Evolutionary conservation across 75 land plant species (phyloP).

Genomic region (Adiantum capillusveneris): DNA sequence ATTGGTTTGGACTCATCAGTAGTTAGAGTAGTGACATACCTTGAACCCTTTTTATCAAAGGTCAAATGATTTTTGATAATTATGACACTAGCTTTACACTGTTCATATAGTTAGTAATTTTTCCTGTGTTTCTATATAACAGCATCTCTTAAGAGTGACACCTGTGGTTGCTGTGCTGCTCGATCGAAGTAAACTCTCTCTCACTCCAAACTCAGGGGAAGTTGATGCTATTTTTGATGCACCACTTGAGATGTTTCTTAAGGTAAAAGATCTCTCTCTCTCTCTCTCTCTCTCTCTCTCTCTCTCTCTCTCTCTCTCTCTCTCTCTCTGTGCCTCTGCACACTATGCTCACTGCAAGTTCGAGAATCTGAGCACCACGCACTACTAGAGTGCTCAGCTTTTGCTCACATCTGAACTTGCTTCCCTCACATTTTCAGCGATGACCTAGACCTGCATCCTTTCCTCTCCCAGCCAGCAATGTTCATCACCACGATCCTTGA

Average conservation of each 20-base stretch:
- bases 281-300: too few species aligned
- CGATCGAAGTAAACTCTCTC: slow-evolving; percentile 43
- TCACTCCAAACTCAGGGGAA: slow-evolving; percentile 56
- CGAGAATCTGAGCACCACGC: too few species aligned
- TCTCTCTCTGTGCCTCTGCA: too few species aligned
- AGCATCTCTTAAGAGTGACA: slow-evolving; percentile 70
- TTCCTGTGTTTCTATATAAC: slow-evolving; percentile 10
- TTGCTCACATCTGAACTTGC: too few species aligned
- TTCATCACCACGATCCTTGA: too few species aligned
- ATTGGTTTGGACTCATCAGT: slow-evolving; percentile 84
- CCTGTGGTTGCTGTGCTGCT: slow-evolving; percentile 77
- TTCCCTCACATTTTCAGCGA: too few species aligned
- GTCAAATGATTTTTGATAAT: slow-evolving; percentile 18
- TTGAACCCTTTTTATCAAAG: slow-evolving; percentile 88
- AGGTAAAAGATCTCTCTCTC: slow-evolving; percentile 31
- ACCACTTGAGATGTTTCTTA: slow-evolving; percentile 92
- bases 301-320: too few species aligned
- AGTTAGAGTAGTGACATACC: slow-evolving; percentile 57
- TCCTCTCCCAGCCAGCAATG: too few species aligned
- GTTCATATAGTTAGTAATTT: neutral
- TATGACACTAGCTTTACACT: too few species aligned
- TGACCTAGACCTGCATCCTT: too few species aligned
- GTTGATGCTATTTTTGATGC: slow-evolving; percentile 90
- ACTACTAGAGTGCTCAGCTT: too few species aligned
- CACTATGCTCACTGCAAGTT: too few species aligned